A percentile compares a stretch with the other conserved stretches of the same genome.
Evolutionary conservation across 352 stramenopile species (phyloP).

Genomic region (Globisporangium splendens): DNA sequence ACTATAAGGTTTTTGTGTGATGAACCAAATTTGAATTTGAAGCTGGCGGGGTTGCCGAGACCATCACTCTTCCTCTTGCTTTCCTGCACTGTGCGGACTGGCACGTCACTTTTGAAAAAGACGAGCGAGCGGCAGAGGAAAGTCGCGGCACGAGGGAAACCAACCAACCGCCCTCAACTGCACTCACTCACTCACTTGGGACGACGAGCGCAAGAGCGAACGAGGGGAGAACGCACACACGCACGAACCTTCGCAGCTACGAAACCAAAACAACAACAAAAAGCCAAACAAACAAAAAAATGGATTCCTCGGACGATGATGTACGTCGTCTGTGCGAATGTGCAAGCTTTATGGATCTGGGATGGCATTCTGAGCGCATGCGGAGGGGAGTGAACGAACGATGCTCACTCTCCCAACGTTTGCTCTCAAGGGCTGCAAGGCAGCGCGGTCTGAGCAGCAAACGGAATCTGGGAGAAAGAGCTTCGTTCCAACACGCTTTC

Average conservation of each 20-base stretch:
- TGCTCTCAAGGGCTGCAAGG: too few relatives aligned
- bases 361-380: not conserved
- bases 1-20: not conserved
- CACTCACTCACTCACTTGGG: constrained; percentile 3
- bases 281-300: constrained; percentile 7
- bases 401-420: too few relatives aligned
- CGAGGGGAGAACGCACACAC: not conserved
- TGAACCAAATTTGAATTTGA: constrained; percentile 8
- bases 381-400: not conserved
- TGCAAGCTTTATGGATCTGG: not conserved
- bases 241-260: not conserved
- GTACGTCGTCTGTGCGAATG: constrained; percentile 18
- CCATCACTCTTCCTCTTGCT: constrained; percentile 5
- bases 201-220: constrained; percentile 10
- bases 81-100: too few relatives aligned
- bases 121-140: not conserved
- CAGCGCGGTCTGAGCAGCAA: too few relatives aligned
- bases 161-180: not conserved
- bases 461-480: too few relatives aligned
- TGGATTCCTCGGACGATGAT: constrained; percentile 51
- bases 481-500: too few relatives aligned
- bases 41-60: not conserved
- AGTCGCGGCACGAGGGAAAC: not conserved
- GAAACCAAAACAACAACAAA: not conserved
- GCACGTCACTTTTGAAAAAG: too few relatives aligned